Evolutionary conservation across 163 green algal genomes (phyloP).

Genomic region (Trebouxia gelatinosa): DNA sequence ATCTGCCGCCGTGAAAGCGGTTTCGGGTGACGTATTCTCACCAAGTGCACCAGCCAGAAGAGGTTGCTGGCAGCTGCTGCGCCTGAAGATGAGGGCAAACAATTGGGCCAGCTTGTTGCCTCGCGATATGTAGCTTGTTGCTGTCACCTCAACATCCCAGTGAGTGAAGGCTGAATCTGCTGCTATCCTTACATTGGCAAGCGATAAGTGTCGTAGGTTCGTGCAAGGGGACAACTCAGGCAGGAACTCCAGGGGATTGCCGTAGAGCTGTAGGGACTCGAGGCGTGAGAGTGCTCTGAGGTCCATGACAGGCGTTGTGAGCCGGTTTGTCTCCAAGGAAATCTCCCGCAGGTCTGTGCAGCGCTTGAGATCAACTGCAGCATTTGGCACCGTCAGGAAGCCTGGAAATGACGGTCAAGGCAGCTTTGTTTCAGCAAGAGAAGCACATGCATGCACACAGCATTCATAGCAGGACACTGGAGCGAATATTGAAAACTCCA

Average conservation of each 20-base stretch:
- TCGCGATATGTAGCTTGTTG: constrained; percentile 30
- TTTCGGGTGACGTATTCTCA: no score
- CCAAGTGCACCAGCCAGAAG: constrained; percentile 83
- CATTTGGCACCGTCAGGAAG: neutral
- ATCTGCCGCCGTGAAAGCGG: no score
- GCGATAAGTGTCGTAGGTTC: constrained; percentile 73
- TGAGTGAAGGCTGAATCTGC: constrained; percentile 33
- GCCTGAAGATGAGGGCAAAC: constrained; percentile 84
- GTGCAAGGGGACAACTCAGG: constrained; percentile 81
- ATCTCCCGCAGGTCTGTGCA: constrained; percentile 66
- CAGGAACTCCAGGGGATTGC: constrained; percentile 94
- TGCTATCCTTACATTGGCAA: constrained; percentile 53
- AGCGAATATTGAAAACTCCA: neutral
- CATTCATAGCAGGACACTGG: neutral
- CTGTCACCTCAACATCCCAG: constrained; percentile 69
- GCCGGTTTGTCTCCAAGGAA: constrained; percentile 83
- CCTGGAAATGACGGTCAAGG: neutral
- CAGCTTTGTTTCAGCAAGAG: neutral
- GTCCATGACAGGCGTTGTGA: constrained; percentile 72
- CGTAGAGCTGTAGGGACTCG: constrained; percentile 66
- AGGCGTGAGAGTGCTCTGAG: constrained; percentile 53
- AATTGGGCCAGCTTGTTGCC: constrained; percentile 73
- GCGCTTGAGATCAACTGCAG: constrained; percentile 68
- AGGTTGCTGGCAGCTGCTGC: constrained; percentile 81
- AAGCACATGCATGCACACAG: neutral